Conservation (phyloP, 352 stramenopile species). For the Aphanomyces stellatus region DNA sequence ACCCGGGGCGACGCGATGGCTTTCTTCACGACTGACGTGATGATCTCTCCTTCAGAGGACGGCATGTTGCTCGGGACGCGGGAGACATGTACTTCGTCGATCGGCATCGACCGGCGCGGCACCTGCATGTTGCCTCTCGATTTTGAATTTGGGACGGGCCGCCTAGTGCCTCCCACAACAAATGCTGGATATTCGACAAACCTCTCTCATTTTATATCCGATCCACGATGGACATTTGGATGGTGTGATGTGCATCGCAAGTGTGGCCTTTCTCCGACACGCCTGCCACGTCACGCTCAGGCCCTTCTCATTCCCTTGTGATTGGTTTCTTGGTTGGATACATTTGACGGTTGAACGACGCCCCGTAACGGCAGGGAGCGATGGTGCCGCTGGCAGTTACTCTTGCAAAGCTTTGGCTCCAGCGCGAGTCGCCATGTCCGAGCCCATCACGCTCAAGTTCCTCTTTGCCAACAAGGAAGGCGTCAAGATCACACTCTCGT, state of each 20-base stretch:
- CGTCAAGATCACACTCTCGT: slow-evolving; percentile 52
- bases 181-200: not conserved
- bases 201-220: not conserved
- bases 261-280: too few species aligned
- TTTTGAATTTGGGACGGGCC: not conserved
- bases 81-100: not conserved
- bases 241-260: too few species aligned
- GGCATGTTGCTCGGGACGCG: not conserved
- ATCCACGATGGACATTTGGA: too few species aligned
- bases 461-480: slow-evolving; percentile 80
- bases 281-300: too few species aligned
- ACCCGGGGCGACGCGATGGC: slow-evolving; percentile 55
- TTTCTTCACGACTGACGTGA: slow-evolving; percentile 39
- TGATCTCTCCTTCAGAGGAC: slow-evolving; percentile 34
- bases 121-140: too few species aligned
- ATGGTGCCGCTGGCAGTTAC: too few species aligned
- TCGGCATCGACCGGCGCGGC: not conserved
- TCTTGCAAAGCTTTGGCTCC: not conserved
- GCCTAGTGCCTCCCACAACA: not conserved
- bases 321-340: too few species aligned
- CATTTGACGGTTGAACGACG: too few species aligned
- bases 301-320: too few species aligned
- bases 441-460: slow-evolving; percentile 69
- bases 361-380: too few species aligned
- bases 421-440: slow-evolving; percentile 17